phyloP scores from a whole-genome alignment of 306 rosid species.

The Vachellia pachyceras region DNA sequence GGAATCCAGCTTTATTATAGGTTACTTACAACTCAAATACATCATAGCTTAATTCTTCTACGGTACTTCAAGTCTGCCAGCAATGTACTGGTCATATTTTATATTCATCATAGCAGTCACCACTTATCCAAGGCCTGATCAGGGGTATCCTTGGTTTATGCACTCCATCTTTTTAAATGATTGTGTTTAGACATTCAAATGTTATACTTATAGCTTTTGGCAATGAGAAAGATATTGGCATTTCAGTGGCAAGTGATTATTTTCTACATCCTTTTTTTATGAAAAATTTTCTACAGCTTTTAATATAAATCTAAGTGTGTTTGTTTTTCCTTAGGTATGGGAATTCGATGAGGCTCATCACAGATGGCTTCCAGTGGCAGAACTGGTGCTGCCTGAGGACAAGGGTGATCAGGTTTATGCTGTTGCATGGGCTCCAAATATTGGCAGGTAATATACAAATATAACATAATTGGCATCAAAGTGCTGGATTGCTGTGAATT shows the following conservation, averaged over 20 bases:
- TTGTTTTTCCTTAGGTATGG: slow-evolving; percentile 66
- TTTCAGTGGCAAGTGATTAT: neutral
- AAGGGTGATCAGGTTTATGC: slow-evolving; percentile 73
- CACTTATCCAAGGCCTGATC: slow-evolving; percentile 3
- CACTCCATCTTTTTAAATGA: slow-evolving; percentile 4
- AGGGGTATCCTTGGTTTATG: neutral
- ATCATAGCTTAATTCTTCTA: slow-evolving; percentile 78
- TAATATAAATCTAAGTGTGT: neutral
- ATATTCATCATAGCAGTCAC: slow-evolving; percentile 1
- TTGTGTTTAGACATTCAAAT: slow-evolving; percentile 26
- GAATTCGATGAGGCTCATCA: slow-evolving; percentile 96
- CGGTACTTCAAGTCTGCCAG: slow-evolving; percentile 55
- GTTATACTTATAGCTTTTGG: slow-evolving; percentile 14
- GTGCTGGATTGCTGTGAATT: slow-evolving; percentile 10
- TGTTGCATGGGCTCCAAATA: slow-evolving; percentile 93
- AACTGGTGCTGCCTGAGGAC: slow-evolving; percentile 70
- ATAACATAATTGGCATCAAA: slow-evolving; percentile 17
- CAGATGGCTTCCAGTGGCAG: slow-evolving; percentile 98
- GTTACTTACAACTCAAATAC: slow-evolving; percentile 79
- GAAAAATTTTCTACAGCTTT: neutral
- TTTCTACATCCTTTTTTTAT: neutral
- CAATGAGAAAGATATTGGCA: slow-evolving; percentile 24
- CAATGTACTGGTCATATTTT: slow-evolving; percentile 23
- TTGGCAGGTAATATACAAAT: slow-evolving; percentile 70
- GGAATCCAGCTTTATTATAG: slow-evolving; percentile 75